phyloP scores from a whole-genome alignment of 352 stramenopile genomes.

The Vaucheria bursata region DNA sequence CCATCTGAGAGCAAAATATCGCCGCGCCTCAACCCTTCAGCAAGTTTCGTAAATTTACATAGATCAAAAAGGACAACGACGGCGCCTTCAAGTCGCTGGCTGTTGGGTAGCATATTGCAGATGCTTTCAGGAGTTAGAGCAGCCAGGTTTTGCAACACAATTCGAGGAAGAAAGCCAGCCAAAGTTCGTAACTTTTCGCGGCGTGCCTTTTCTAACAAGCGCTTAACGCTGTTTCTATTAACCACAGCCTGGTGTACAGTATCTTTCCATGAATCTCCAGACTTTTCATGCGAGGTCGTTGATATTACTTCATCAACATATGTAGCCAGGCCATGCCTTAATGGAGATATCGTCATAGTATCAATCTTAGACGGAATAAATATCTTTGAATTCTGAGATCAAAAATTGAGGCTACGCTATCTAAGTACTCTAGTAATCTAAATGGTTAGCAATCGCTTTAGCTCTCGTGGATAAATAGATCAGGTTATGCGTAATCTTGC shows the following conservation, averaged over 20 bases:
- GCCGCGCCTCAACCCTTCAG: conserved; percentile 22
- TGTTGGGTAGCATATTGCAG: neutral
- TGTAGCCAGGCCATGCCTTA: neutral
- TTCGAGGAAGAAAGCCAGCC: neutral
- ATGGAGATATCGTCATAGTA: neutral
- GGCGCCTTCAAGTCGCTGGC: neutral
- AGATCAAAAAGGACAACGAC: conserved; percentile 2
- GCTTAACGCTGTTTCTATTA: conserved; percentile 24
- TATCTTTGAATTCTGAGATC: neutral
- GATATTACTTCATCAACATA: neutral
- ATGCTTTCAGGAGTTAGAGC: neutral
- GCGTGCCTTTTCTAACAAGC: conserved; percentile 12
- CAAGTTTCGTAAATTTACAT: conserved; percentile 29
- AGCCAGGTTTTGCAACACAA: neutral
- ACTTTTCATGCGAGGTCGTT: neutral
- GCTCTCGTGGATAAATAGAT: too few relatives aligned
- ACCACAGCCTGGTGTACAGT: conserved; percentile 15
- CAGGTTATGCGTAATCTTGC: too few relatives aligned
- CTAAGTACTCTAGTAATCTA: too few relatives aligned
- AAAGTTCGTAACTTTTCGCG: neutral
- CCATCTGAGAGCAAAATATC: conserved; percentile 14
- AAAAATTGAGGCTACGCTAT: too few relatives aligned
- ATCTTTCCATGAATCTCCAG: neutral
- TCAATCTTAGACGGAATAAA: neutral
- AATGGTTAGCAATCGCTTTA: too few relatives aligned